Evolutionary conservation across 352 stramenopile genomes (phyloP).

Genomic region (Peronospora destructor): DNA sequence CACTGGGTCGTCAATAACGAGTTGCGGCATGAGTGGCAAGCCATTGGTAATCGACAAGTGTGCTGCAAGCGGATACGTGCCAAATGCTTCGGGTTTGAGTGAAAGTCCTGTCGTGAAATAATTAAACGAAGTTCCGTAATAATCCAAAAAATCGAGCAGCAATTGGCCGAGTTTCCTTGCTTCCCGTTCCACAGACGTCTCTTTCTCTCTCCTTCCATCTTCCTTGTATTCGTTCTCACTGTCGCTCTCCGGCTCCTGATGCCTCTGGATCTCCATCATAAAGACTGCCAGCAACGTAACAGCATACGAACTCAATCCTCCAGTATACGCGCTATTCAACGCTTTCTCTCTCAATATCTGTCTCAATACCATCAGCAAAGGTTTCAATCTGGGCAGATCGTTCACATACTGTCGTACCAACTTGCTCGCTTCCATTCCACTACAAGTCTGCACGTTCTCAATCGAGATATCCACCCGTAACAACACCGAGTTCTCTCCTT

Average conservation of each 20-base stretch:
- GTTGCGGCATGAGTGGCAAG: conserved; percentile 55
- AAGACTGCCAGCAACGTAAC: conserved; percentile 80
- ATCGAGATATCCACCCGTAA: conserved; percentile 86
- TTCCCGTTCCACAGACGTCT: conserved; percentile 20
- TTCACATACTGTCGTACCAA: conserved; percentile 72
- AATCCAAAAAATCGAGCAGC: conserved; percentile 85
- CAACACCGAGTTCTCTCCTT: conserved; percentile 14
- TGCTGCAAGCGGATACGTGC: conserved; percentile 60
- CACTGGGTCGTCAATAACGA: conserved; percentile 80
- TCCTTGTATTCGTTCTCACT: conserved; percentile 8
- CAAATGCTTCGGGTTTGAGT: conserved; percentile 69
- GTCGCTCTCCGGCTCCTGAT: conserved; percentile 34
- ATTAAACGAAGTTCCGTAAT: conserved; percentile 83
- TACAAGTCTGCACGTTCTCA: conserved; percentile 72
- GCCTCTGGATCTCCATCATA: conserved; percentile 60
- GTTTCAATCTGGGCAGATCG: conserved; percentile 59
- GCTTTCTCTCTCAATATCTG: conserved; percentile 82
- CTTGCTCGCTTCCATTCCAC: conserved; percentile 78
- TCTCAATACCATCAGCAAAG: conserved; percentile 81
- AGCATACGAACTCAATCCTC: conserved; percentile 85
- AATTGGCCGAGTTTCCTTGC: conserved; percentile 44
- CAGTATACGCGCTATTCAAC: conserved; percentile 87
- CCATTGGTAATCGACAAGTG: conserved; percentile 38
- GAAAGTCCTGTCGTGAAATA: conserved; percentile 76
- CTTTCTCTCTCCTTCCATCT: not conserved